phyloP scores from a whole-genome alignment of 164 flowering plant genomes.

The Berberis vulgaris region DNA sequence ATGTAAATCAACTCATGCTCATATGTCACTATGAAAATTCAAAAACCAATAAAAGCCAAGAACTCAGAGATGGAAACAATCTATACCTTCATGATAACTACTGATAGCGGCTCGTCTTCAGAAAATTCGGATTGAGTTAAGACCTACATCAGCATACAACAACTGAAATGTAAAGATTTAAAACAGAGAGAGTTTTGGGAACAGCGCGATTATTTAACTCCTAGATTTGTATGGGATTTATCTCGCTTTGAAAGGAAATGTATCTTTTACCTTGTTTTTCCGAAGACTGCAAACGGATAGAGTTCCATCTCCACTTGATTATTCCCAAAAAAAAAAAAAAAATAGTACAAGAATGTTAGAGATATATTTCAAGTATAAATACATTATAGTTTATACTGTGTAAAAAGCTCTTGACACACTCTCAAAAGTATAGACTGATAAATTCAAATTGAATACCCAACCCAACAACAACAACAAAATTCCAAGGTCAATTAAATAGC shows the following conservation, averaged over 20 bases:
- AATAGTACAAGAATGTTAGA: neutral
- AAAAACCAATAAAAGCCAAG: neutral
- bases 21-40: no score
- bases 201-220: no score
- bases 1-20: no score
- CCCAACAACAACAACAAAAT: neutral
- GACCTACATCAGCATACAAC: slow-evolving; percentile 33
- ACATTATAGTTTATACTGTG: no score
- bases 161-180: neutral
- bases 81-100: slow-evolving; percentile 87
- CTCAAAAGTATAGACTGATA: no score
- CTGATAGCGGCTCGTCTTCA: slow-evolving; percentile 83
- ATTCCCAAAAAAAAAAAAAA: slow-evolving; percentile 7
- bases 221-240: neutral
- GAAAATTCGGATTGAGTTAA: slow-evolving; percentile 80
- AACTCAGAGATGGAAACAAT: neutral
- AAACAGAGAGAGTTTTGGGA: neutral
- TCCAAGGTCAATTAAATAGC: neutral
- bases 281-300: slow-evolving; percentile 84
- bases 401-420: no score
- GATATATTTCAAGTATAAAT: neutral
- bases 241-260: neutral
- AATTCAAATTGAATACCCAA: no score
- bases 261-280: slow-evolving; percentile 53
- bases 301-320: slow-evolving; percentile 89